Base-by-base conservation (phyloP, 768 basidiomycete genomes). In the Phylloporus arenicola region DNA sequence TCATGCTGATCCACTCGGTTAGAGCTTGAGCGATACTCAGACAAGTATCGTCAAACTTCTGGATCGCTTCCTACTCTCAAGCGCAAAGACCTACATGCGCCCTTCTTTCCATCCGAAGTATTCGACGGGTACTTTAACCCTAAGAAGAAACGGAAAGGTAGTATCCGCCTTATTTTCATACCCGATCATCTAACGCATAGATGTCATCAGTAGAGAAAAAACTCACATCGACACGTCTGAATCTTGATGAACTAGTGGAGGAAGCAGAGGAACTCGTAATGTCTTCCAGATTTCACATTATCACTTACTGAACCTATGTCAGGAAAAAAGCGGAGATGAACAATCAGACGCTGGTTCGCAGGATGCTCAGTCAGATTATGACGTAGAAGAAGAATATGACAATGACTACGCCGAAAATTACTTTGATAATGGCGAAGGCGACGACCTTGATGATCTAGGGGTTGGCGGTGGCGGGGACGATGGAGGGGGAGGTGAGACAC, bases 361-460 rank as follows among this genome's bases (percentile, higher is more conserved):
- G 58, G 78, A 67, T 27, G 77, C 68, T 7, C 81, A 82, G 35
- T 82, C 80, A 22, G 88, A 92, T 64, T 91, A 91, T 61, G 89
- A 91, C 55, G 86, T 88, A 19, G 86, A 91, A 29, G 91, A 94
- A 65, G 89, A 91, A 59, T 90, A 92, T 61, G 90, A 92, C 67
- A 91, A 92, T 57, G 90, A 92, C 55, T 92, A 92, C 54, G 89
- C 85, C 3, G 86, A 87, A 54, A 89, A 92, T 63, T 92, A 92
- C 74, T 92, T 92, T 63, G 89, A 92, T 65, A 91, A 90, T 47
- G 89, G 89, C 16, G 89, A 91, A 67, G 83, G 75, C 4, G 89
- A 92, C 46, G 87, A 92, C 60, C 67, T 78, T 48, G 90, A 92
- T 58, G 84, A 89, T 58, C 65, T 88, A 19, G 88, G 84, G 6